Percentiles rank a stretch among this genome's conserved stretches.
These are phyloP conservation scores for Fragilariopsis cylindrus DNA, from an alignment of 108 stramenopile species.

Conservation along the genomic window DNA sequence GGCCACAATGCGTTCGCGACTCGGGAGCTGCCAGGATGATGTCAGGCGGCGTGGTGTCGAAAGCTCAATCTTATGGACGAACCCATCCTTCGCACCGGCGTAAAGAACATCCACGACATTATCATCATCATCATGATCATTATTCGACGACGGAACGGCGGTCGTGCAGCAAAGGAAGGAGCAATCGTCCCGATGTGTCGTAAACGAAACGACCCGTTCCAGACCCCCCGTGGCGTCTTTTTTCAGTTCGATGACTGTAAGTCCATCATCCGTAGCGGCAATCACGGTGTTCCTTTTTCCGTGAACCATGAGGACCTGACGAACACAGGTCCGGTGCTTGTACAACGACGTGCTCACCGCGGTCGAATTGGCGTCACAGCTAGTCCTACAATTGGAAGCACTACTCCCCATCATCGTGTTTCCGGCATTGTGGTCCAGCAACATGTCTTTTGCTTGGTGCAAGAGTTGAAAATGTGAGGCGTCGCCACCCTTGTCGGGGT, in stretches of 20 bases:
- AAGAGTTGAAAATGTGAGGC: neutral
- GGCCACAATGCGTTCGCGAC: neutral
- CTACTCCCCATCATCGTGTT: neutral
- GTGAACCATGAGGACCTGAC: neutral
- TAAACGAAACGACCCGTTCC: neutral
- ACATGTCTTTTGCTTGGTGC: neutral
- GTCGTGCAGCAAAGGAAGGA: slow-evolving; percentile 1
- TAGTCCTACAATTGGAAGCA: too few species aligned
- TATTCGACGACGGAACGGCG: too few species aligned
- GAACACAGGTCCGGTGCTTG: neutral
- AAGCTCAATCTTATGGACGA: neutral
- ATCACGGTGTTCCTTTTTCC: neutral
- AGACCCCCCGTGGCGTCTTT: slow-evolving; percentile 3
- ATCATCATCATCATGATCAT: too few species aligned
- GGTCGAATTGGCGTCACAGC: neutral
- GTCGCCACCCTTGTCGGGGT: slow-evolving; percentile 8
- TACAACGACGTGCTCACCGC: neutral
- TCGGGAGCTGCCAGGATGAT: neutral
- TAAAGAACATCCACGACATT: neutral
- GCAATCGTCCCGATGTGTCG: neutral
- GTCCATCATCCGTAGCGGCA: slow-evolving; percentile 1
- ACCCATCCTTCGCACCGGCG: neutral
- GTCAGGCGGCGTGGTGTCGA: neutral
- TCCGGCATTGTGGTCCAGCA: neutral
- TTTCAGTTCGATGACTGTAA: neutral